Conservation (phyloP, 75 land plant species). For the Pseudotsuga menziesii region DNA sequence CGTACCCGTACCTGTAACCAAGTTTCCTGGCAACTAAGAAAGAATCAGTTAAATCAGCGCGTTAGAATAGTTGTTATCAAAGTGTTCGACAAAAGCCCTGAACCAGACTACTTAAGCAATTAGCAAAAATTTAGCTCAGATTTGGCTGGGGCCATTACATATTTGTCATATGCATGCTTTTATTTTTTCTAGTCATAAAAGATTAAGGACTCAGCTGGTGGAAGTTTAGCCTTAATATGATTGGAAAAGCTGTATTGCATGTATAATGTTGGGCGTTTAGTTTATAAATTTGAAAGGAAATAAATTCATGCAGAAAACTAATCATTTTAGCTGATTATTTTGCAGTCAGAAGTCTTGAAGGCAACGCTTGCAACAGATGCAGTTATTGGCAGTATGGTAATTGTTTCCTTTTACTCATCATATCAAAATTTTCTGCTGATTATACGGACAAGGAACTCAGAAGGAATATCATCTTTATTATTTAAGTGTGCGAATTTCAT, state of each 20-base stretch:
- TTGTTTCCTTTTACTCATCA: background rate
- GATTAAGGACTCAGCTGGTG: background rate
- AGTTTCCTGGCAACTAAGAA: too few relatives aligned
- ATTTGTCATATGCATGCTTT: background rate
- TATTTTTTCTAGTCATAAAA: background rate
- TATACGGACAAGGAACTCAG: background rate
- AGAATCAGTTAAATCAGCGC: too few relatives aligned
- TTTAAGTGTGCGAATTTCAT: background rate
- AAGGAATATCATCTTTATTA: background rate
- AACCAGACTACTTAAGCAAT: too few relatives aligned
- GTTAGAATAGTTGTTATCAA: too few relatives aligned
- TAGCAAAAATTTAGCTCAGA: too few relatives aligned
- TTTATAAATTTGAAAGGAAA: background rate
- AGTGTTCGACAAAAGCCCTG: too few relatives aligned
- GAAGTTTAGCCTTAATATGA: background rate
- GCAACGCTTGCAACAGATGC: constrained; percentile 98
- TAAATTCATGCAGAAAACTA: background rate
- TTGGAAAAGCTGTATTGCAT: background rate
- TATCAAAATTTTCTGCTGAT: background rate
- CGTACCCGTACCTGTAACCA: too few relatives aligned
- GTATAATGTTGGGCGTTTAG: background rate
- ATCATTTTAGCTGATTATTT: background rate
- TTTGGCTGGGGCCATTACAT: too few relatives aligned
- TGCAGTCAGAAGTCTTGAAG: constrained; percentile 88
- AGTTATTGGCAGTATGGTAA: constrained; percentile 83